phyloP scores from a whole-genome alignment of 257 asterid genomes.

The Striga asiatica region DNA sequence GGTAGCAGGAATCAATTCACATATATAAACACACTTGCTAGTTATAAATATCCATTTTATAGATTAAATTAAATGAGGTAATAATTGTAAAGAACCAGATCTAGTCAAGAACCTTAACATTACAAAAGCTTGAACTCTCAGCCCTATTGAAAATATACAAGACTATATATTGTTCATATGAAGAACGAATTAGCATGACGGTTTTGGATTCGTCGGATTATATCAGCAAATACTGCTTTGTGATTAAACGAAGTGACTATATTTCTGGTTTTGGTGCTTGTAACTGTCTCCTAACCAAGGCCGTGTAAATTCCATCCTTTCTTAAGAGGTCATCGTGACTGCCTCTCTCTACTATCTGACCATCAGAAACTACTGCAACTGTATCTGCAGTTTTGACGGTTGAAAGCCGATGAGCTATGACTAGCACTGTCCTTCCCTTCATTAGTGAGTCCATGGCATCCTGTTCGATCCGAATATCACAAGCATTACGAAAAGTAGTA shows the following conservation, averaged over 20 bases:
- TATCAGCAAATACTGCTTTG: background rate
- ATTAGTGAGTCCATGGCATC: slow-evolving; percentile 71
- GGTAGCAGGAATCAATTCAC: background rate
- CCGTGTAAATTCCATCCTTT: slow-evolving; percentile 39
- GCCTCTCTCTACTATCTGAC: slow-evolving; percentile 52
- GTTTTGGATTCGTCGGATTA: background rate
- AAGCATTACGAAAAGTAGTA: no score
- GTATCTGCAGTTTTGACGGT: slow-evolving; percentile 57
- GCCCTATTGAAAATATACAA: no score
- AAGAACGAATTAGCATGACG: no score
- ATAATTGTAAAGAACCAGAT: background rate
- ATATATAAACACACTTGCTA: background rate
- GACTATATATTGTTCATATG: no score
- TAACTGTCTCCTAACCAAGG: slow-evolving; percentile 45
- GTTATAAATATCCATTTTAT: no score
- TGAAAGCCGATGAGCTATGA: slow-evolving; percentile 63
- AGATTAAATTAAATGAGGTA: background rate
- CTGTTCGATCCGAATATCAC: slow-evolving; percentile 14
- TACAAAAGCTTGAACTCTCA: no score
- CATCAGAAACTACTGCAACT: slow-evolving; percentile 55
- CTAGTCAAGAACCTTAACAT: no score
- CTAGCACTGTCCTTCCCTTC: slow-evolving; percentile 62
- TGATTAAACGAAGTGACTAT: background rate
- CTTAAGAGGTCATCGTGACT: slow-evolving; percentile 51
- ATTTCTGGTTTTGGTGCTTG: slow-evolving; percentile 32